These are phyloP conservation scores for Pichia phayaonensis DNA, from an alignment of 805 yeast species.

Conservation along the genomic window DNA sequence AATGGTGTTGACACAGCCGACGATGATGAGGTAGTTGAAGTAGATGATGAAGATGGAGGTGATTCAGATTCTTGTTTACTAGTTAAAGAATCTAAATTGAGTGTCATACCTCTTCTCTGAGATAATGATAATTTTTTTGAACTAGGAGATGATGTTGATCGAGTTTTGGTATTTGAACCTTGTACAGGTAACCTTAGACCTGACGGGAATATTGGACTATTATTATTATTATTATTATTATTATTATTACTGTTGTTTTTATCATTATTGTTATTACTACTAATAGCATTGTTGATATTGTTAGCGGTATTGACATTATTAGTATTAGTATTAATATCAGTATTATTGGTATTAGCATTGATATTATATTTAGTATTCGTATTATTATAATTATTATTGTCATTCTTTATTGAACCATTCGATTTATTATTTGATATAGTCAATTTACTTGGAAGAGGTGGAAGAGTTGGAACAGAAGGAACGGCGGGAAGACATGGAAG, in stretches of 20 bases:
- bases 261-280: not conserved
- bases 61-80: not conserved
- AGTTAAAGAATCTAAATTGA: conserved; percentile 28
- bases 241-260: not conserved
- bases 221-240: not conserved
- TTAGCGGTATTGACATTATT: not conserved
- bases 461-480: not conserved
- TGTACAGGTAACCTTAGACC: not conserved
- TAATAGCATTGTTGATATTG: not conserved
- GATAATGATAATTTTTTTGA: conserved; percentile 38
- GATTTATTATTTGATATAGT: not conserved
- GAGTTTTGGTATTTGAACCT: not conserved
- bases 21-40: not conserved
- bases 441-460: not conserved
- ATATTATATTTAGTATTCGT: not conserved
- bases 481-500: not conserved
- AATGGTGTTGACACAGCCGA: not conserved
- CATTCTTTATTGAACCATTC: not conserved
- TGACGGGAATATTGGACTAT: not conserved
- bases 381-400: not conserved
- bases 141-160: conserved; percentile 1
- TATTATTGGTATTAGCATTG: not conserved
- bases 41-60: not conserved
- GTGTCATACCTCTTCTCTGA: conserved; percentile 48
- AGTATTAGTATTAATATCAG: not conserved